phyloP scores from a whole-genome alignment of 352 stramenopile species.

The Pelagophyceae sp. region DNA sequence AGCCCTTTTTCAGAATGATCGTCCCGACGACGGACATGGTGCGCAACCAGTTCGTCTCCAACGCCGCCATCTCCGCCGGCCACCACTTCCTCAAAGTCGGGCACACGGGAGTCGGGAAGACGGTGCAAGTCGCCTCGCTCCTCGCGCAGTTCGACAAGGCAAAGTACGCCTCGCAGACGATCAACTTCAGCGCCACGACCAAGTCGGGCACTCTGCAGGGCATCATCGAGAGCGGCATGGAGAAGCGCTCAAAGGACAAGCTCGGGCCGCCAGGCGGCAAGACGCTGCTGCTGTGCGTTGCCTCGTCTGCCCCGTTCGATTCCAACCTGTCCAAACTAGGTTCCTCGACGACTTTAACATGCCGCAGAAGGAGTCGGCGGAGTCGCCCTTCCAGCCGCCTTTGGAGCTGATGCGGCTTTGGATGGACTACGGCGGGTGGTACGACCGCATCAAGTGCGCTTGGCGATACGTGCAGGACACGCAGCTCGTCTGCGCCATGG shows the following conservation, averaged over 20 bases:
- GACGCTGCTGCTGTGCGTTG: slow-evolving; percentile 69
- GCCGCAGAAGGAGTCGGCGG: slow-evolving; percentile 70
- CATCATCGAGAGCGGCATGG: slow-evolving; percentile 83
- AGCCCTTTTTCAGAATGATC: slow-evolving; percentile 50
- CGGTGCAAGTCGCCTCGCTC: slow-evolving; percentile 69
- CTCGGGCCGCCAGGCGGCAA: slow-evolving; percentile 81
- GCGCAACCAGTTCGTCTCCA: slow-evolving; percentile 75
- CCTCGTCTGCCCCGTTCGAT: no score
- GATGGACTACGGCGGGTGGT: slow-evolving; percentile 82
- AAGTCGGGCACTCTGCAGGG: slow-evolving; percentile 39
- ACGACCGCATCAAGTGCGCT: slow-evolving; percentile 63
- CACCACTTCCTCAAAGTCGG: slow-evolving; percentile 77
- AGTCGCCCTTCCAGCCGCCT: slow-evolving; percentile 80
- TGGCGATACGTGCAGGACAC: slow-evolving; percentile 27
- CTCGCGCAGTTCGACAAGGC: slow-evolving; percentile 16
- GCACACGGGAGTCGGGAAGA: slow-evolving; percentile 84
- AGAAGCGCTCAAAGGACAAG: slow-evolving; percentile 84
- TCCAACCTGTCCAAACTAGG: background rate
- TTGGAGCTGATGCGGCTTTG: slow-evolving; percentile 78
- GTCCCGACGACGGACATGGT: slow-evolving; percentile 79
- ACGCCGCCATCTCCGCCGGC: slow-evolving; percentile 58
- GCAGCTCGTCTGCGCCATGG: slow-evolving; percentile 28
- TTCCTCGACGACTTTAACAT: slow-evolving; percentile 95
- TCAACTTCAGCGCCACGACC: slow-evolving; percentile 83
- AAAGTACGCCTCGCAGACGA: slow-evolving; percentile 22